Base-by-base conservation (phyloP, 1,284 basidiomycete genomes). In the Sporisorium reilianum region DNA sequence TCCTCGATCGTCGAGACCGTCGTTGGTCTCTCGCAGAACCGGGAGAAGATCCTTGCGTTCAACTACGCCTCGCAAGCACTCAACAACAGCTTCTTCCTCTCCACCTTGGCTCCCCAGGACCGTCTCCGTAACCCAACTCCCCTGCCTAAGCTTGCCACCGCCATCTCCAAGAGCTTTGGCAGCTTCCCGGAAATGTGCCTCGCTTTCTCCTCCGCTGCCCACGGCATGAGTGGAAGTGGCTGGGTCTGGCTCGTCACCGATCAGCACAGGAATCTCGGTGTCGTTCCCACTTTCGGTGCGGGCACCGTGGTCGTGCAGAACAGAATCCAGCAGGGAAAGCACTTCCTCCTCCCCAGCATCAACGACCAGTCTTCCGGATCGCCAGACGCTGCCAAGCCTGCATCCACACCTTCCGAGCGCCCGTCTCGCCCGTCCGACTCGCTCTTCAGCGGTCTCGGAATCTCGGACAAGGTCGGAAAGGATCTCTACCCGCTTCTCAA, bases 61-160 rank as follows among this genome's bases (percentile, higher is more conserved):
- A 97, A 94, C 86, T 94, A 95, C 81, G 94, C 95, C 3, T 92
- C 92, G 70, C 89, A 94, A 55, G 93, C 96, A 12, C 87, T 97
- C 72, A 99, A 99, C 87, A 98, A 97, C 85, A 91, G 90, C 80
- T 99, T 94, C 88, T 99, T 98, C 88, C 89, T 99, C 28, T 89
- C 92, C 78, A 88, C 88, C 61, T 87, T 99, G 32, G 64, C 64
- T 40, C 73, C 73, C 12, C 73, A 75, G 45, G 61, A 65, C 18
- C 44, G 49, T n/a, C 42, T 75, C 38, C 56, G 68, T 5, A 67
- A 65, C 62, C 52, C 61, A 16, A 65, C 74, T 34, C 74, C 74
- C 0, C 45, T 76, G 10, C 69, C 69, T 23, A 73, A 64, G 30
- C 58, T 85, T 20, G 90, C 80, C 88, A 91, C 82, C 66, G 84